A percentile compares a stretch with the other conserved stretches of the same genome.
phyloP scores from a whole-genome alignment of 163 green algal genomes.

The Chlamydomonas reinhardtii region DNA sequence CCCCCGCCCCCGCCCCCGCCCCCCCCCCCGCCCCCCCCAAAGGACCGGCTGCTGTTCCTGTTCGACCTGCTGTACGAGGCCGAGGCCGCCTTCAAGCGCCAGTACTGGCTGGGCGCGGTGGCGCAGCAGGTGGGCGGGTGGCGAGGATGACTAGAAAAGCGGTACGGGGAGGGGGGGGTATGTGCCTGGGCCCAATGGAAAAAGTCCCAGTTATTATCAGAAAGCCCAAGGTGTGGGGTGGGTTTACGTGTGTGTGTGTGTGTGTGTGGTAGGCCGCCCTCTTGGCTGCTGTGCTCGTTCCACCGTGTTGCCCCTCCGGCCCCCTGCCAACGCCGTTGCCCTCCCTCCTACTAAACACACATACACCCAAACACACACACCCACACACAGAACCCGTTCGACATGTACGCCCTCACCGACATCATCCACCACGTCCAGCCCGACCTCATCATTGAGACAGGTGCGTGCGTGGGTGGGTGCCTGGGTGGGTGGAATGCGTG shows the following conservation, averaged over 20 bases:
- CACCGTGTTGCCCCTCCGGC: too few relatives aligned
- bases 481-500: background rate
- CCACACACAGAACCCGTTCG: slow-evolving; percentile 56
- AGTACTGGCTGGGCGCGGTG: slow-evolving; percentile 60
- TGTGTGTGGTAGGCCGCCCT: too few relatives aligned
- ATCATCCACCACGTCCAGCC: slow-evolving; percentile 52
- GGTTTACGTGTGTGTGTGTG: too few relatives aligned
- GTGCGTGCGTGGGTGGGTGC: background rate
- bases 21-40: too few relatives aligned
- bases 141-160: too few relatives aligned
- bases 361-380: too few relatives aligned
- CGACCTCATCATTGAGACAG: slow-evolving; percentile 57
- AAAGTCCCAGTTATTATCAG: too few relatives aligned
- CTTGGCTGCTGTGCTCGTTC: too few relatives aligned
- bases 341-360: too few relatives aligned
- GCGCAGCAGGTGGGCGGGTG: background rate
- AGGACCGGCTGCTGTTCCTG: slow-evolving; percentile 56
- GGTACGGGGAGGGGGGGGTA: background rate
- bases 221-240: too few relatives aligned
- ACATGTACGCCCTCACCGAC: slow-evolving; percentile 61
- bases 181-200: background rate
- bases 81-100: slow-evolving; percentile 53
- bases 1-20: too few relatives aligned
- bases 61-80: slow-evolving; percentile 63
- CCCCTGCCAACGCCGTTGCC: too few relatives aligned